Evolutionary conservation across 768 basidiomycete genomes (phyloP).

Genomic region (Rubroboletus pulcherrimus): DNA sequence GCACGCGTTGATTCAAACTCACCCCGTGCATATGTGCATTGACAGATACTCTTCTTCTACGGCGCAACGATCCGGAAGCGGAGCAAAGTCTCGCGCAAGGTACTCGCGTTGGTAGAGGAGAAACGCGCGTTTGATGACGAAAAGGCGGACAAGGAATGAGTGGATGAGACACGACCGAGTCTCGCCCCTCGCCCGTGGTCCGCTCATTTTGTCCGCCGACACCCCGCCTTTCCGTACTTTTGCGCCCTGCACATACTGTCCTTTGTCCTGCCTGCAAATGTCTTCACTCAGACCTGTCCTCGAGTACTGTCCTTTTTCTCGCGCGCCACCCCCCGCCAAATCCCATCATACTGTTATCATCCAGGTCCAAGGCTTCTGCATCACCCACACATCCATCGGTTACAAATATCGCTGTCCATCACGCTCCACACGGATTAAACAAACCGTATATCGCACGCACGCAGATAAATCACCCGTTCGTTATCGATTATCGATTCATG

Average conservation of each 20-base stretch:
- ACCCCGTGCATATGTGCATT: neutral
- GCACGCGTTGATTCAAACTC: neutral
- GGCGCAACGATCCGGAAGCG: constrained; percentile 32
- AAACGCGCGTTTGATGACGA: neutral
- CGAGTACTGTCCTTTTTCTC: neutral
- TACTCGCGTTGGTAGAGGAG: constrained; percentile 16
- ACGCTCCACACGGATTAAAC: too few relatives aligned
- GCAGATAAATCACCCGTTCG: too few relatives aligned
- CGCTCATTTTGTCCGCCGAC: neutral
- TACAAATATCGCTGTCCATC: too few relatives aligned
- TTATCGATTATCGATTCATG: too few relatives aligned
- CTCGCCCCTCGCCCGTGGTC: too few relatives aligned
- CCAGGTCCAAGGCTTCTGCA: neutral
- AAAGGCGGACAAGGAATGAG: constrained; percentile 3
- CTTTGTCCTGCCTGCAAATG: neutral
- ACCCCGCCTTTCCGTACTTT: too few relatives aligned
- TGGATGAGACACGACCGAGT: too few relatives aligned
- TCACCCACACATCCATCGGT: too few relatives aligned
- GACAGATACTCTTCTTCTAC: constrained; percentile 30
- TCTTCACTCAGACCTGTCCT: neutral
- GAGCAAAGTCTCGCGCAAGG: constrained; percentile 26
- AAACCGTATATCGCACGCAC: too few relatives aligned
- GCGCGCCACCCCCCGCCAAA: too few relatives aligned
- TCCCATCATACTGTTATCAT: neutral
- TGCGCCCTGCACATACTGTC: neutral